Base-by-base conservation (phyloP, 108 stramenopile genomes). In the Cyclotella distinguenda region DNA sequence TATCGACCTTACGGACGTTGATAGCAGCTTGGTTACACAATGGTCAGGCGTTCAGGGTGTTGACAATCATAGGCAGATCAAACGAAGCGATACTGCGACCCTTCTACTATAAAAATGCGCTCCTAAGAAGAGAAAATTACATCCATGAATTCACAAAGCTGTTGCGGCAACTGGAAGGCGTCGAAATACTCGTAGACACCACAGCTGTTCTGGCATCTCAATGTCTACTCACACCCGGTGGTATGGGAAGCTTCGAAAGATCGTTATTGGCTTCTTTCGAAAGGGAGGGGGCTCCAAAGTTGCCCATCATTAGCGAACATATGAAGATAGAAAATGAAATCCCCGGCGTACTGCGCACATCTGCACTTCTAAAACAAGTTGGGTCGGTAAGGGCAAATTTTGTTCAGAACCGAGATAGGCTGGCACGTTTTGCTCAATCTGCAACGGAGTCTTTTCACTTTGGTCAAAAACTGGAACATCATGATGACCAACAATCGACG, bases 21-120 rank as follows among this genome's bases (percentile, higher is more conserved):
- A 87, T 93, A 36, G 84, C 87, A 5, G 86, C 92, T 16, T 93
- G 92, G 92, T 73, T 93, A 38, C 92, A 93, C 50, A 88, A 87
- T 34, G 92, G 92, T 6, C 87, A 88, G 66, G 74, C 87, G 23
- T 82, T 61, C 57, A 68, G 70, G 28, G 81, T 79, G 22, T 32
- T 93, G 25, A 64, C 74, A 2, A 67, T 89, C 28, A 56, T 93
- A 44, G 47, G 68, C 9, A 78, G 60, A 22, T 84, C 86, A 10
- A 61, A 76, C 6, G 58, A 84, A 28, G 70, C 72, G 6, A 70
- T 89, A 23, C 68, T 93, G 38, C 33, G 39, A 28, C 87, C 84
- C 16, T 89, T 83, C 60, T 93, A 85, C 66, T 65, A 77, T 27
- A 62, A 65, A 35, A 42, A 60, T 61, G 83, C 89, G 6, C 90